Evolutionary conservation across 2,329 filamentous ascomycete species (phyloP), one percentile per base, ranked within the genome.

Genomic region (Dothideomycetes sp.): DNA sequence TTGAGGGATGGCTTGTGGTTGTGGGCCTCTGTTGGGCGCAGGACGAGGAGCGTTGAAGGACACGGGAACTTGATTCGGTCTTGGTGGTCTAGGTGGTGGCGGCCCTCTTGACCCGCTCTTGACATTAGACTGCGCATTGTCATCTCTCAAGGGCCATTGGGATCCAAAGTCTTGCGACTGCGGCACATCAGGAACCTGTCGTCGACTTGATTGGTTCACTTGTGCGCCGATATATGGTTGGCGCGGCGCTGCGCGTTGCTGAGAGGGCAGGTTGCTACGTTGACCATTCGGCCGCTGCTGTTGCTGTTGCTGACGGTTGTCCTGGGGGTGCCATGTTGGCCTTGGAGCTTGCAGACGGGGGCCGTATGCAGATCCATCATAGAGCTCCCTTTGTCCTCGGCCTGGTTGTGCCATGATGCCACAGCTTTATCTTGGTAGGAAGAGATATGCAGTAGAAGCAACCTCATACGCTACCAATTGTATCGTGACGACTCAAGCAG

Each of bases 11-110:
- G 34, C 32, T 27, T 33, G 29, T 8, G 34, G 31, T 44, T 27
- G 47, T n/a, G 46, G 42, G 7, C 42, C 42, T 38, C 45, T 45
- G 34, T 47, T 46, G 27, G 45, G 31, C 14, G 34, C 31, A 31
- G 43, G 31, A 18, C 37, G 31, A 22, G 40, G 38, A 19, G 19
- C 31, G 29, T 38, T 32, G 3, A 43, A 29, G 16, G 34, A 34
- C 10, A 35, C 19, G 11, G 40, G 36, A 16, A 19, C 15, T 17
- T 45, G 37, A n/a, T 42, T 34, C 12, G 43, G 36, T 52, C 58
- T 34, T 51, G 50, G 37, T 52, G 57, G 5, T 53, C 52, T 35
- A 44, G 44, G 35, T 47, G 52, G 31, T 52, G 53, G 17, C 41
- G 46, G 16, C 50, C 49, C 27, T 31, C 40, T 33, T n/a, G 33